Conservation (phyloP, 73 alveolate genomes). For the Tetrahymena borealis region DNA sequence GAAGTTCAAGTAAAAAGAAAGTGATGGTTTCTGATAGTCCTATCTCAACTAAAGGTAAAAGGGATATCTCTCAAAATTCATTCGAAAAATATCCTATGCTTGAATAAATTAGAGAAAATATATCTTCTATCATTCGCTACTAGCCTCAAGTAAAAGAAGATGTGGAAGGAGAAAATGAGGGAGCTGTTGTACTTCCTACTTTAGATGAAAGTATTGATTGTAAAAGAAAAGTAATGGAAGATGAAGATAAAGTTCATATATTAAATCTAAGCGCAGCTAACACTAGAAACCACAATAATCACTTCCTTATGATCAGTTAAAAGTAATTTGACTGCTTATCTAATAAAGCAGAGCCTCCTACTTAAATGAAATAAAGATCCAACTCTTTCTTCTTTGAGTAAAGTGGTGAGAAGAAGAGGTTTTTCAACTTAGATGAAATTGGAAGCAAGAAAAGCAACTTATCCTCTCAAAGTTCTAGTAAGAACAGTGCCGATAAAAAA, state of each 20-base stretch:
- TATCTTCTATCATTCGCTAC: neutral
- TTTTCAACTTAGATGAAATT: neutral
- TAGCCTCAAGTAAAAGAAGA: neutral
- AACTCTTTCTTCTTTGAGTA: neutral
- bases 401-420: neutral
- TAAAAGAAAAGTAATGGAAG: neutral
- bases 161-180: neutral
- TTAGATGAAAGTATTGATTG: neutral
- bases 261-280: neutral
- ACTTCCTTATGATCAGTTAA: neutral
- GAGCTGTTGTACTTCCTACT: neutral
- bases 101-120: neutral
- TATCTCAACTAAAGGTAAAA: neutral
- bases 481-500: neutral
- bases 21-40: neutral
- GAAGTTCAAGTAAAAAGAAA: neutral
- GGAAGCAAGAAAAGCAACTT: neutral
- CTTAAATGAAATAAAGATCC: neutral
- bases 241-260: neutral
- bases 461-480: neutral
- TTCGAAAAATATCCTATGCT: neutral
- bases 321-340: neutral
- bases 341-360: neutral
- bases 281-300: neutral
- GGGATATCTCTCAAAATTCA: neutral